Evolutionary conservation across 495 filamentous ascomycete species (phyloP).

Genomic region (Penicillium herquei): DNA sequence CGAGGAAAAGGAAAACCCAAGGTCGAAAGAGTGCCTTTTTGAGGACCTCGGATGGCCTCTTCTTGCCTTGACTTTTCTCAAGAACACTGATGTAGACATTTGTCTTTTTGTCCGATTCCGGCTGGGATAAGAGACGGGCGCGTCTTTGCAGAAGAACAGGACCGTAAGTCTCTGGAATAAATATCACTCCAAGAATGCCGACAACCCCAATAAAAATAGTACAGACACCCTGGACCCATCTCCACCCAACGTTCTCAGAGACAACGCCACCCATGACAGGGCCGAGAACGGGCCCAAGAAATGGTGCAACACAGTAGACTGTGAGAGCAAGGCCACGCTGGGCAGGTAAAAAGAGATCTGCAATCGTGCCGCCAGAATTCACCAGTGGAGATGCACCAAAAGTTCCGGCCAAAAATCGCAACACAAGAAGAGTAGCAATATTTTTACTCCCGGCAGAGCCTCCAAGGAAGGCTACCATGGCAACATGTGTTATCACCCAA

Average conservation of each 20-base stretch:
- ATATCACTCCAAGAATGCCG: constrained; percentile 35
- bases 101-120: no score
- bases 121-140: constrained; percentile 43
- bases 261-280: constrained; percentile 57
- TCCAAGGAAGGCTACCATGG: constrained; percentile 56
- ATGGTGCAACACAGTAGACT: constrained; percentile 42
- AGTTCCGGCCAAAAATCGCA: constrained; percentile 64
- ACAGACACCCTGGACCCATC: constrained; percentile 56
- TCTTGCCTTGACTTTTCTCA: constrained; percentile 38
- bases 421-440: constrained; percentile 56
- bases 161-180: constrained; percentile 61
- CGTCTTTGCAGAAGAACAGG: constrained; percentile 56
- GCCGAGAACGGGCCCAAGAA: constrained; percentile 60
- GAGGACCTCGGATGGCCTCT: constrained; percentile 39
- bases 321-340: constrained; percentile 53
- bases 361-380: constrained; percentile 57
- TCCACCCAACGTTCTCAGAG: constrained; percentile 52
- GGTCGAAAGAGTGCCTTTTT: constrained; percentile 42
- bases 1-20: constrained; percentile 59
- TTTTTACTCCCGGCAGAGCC: constrained; percentile 56
- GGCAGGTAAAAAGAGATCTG: constrained; percentile 55
- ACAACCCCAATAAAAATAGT: constrained; percentile 22
- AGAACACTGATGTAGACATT: constrained; percentile 51
- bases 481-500: constrained; percentile 23
- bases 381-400: constrained; percentile 60